phyloP scores from a whole-genome alignment of 306 rosid genomes.

The Hippophae tibetana region DNA sequence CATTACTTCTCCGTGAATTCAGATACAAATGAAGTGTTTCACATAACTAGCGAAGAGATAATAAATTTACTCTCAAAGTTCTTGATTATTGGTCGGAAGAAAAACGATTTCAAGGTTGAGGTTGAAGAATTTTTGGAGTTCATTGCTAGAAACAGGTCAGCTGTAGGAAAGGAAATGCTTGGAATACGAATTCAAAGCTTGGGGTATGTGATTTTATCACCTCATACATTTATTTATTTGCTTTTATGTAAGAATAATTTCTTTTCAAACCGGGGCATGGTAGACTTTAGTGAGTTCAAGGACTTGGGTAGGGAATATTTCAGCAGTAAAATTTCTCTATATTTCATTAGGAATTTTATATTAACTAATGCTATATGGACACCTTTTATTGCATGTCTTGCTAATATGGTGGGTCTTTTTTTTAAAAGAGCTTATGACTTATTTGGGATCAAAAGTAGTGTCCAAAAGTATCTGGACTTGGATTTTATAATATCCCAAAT shows the following conservation, averaged over 20 bases:
- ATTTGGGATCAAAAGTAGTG: too few relatives aligned
- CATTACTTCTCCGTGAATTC: conserved; percentile 58
- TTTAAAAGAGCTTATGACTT: too few relatives aligned
- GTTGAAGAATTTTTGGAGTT: conserved; percentile 63
- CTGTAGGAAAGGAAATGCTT: conserved; percentile 53
- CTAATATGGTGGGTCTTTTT: too few relatives aligned
- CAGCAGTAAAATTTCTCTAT: too few relatives aligned
- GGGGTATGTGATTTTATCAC: conserved; percentile 45
- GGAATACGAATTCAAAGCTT: conserved; percentile 65
- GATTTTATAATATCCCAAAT: too few relatives aligned
- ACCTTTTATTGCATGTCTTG: too few relatives aligned
- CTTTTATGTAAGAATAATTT: background rate
- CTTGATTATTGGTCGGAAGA: conserved; percentile 15
- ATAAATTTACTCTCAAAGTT: conserved; percentile 35
- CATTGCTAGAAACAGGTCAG: conserved; percentile 43
- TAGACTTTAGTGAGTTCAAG: too few relatives aligned
- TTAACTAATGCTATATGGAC: too few relatives aligned
- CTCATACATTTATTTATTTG: conserved; percentile 6
- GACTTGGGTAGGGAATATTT: too few relatives aligned
- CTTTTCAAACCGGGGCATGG: too few relatives aligned
- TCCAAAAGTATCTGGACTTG: too few relatives aligned
- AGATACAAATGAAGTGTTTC: conserved; percentile 40
- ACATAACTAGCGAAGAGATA: conserved; percentile 52
- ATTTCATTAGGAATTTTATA: too few relatives aligned
- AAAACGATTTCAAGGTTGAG: conserved; percentile 15